A percentile compares a stretch with the other conserved stretches of the same genome.
Conservation (phyloP, 1,284 basidiomycete genomes). For the Polyporus tsugae region DNA sequence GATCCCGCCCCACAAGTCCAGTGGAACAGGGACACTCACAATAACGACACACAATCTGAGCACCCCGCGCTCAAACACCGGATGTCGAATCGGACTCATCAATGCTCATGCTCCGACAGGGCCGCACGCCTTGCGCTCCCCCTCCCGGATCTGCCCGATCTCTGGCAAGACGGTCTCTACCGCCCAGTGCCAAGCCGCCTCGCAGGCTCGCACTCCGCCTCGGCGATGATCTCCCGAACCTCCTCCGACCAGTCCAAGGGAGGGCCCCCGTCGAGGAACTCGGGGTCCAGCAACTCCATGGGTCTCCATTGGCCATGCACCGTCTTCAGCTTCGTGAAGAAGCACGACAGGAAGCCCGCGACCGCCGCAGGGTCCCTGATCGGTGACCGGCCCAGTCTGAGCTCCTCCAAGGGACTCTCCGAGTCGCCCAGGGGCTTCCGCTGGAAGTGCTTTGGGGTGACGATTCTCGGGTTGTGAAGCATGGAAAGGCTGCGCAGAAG, state of each 20-base stretch:
- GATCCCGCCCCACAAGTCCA: too few species aligned
- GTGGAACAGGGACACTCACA: too few species aligned
- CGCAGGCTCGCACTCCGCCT: not conserved
- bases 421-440: not conserved
- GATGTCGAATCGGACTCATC: too few species aligned
- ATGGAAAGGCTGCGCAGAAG: not conserved
- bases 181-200: not conserved
- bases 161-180: not conserved
- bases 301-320: not conserved
- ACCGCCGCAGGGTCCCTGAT: not conserved
- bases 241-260: constrained; percentile 3
- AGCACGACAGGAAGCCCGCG: constrained; percentile 16
- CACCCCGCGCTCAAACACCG: not conserved
- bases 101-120: too few species aligned
- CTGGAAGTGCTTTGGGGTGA: not conserved
- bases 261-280: not conserved
- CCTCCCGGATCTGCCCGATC: not conserved
- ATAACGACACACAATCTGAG: too few species aligned
- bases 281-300: not conserved
- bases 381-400: constrained; percentile 13
- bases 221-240: constrained; percentile 7
- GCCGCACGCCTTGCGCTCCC: not conserved
- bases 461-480: too few species aligned
- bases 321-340: constrained; percentile 3
- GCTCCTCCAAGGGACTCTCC: not conserved